A percentile compares a stretch with the other conserved stretches of the same genome.
These are phyloP conservation scores for Immersiporthe knoxdaviesiana DNA, from an alignment of 2,329 filamentous ascomycete genomes.

Conservation along the genomic window DNA sequence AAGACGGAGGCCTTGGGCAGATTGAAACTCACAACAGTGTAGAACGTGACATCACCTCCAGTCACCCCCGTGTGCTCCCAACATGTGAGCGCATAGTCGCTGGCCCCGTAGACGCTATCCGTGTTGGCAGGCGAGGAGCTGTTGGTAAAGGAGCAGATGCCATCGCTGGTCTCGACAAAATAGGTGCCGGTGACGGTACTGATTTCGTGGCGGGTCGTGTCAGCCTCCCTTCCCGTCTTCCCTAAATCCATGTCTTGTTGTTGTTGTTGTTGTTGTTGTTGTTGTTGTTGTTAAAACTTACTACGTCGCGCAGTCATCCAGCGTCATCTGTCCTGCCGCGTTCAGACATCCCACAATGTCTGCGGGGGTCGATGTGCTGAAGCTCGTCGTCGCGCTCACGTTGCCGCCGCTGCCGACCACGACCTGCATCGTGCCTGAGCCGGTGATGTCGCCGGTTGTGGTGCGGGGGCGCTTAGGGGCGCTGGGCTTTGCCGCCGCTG, in stretches of 20 bases:
- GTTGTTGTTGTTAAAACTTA: too few species aligned
- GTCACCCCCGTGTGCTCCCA: constrained; percentile 15
- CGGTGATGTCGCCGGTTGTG: constrained; percentile 9
- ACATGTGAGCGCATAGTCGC: constrained; percentile 20
- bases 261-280: too few species aligned
- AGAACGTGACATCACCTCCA: constrained; percentile 14
- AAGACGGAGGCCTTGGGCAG: too few species aligned
- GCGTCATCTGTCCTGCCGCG: constrained; percentile 18
- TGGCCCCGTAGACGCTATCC: constrained; percentile 17
- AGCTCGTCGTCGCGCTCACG: constrained; percentile 8
- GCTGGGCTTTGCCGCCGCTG: not conserved
- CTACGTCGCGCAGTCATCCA: constrained; percentile 24
- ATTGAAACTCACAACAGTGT: constrained; percentile 25
- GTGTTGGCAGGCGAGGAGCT: constrained; percentile 19
- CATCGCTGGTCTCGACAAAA: constrained; percentile 9
- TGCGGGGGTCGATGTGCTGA: constrained; percentile 10
- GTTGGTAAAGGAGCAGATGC: constrained; percentile 26
- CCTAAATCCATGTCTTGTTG: too few species aligned
- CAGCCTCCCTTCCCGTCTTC: not conserved
- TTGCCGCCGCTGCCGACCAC: constrained; percentile 21
- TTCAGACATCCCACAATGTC: constrained; percentile 23
- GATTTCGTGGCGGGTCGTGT: not conserved
- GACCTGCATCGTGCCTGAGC: constrained; percentile 20
- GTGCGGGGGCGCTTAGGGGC: not conserved
- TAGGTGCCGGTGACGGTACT: constrained; percentile 2